phyloP scores from a whole-genome alignment of 345 rosid species.

The Sonneratia caseolaris region DNA sequence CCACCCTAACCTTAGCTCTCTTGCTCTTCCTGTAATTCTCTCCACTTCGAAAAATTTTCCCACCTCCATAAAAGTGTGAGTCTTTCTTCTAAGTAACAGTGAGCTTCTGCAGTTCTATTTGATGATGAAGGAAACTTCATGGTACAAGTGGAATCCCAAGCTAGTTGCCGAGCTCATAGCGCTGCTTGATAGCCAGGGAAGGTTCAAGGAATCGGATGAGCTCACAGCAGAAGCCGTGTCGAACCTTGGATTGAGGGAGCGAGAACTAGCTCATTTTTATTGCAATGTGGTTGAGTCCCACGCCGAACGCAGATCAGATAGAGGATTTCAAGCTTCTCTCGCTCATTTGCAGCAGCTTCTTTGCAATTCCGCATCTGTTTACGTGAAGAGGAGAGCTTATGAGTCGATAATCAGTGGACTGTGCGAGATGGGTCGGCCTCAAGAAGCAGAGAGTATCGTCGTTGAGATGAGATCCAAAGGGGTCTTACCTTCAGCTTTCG shows the following conservation, averaged over 20 bases:
- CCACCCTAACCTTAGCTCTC: constrained; percentile 38
- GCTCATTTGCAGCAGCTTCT: constrained; percentile 29
- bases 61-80: not conserved
- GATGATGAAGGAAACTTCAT: constrained; percentile 49
- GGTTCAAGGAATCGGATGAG: constrained; percentile 28
- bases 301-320: constrained; percentile 25
- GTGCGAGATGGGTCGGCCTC: constrained; percentile 54
- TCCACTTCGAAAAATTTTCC: not conserved
- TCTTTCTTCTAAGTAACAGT: not conserved
- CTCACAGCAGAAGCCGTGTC: constrained; percentile 36
- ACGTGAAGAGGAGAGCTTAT: constrained; percentile 51
- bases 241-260: constrained; percentile 34
- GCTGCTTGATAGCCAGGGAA: constrained; percentile 49
- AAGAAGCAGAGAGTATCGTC: constrained; percentile 44
- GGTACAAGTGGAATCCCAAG: constrained; percentile 85
- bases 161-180: constrained; percentile 57
- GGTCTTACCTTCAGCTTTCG: constrained; percentile 38
- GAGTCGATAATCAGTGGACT: constrained; percentile 53
- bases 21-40: constrained; percentile 53
- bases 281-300: constrained; percentile 53
- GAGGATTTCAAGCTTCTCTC: constrained; percentile 40
- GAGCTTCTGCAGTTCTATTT: constrained; percentile 36
- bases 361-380: constrained; percentile 37
- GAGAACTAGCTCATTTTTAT: constrained; percentile 43
- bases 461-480: constrained; percentile 38